These are phyloP conservation scores for Aspergillus sp. DNA, from an alignment of 2,329 filamentous ascomycete genomes.

Conservation along the genomic window DNA sequence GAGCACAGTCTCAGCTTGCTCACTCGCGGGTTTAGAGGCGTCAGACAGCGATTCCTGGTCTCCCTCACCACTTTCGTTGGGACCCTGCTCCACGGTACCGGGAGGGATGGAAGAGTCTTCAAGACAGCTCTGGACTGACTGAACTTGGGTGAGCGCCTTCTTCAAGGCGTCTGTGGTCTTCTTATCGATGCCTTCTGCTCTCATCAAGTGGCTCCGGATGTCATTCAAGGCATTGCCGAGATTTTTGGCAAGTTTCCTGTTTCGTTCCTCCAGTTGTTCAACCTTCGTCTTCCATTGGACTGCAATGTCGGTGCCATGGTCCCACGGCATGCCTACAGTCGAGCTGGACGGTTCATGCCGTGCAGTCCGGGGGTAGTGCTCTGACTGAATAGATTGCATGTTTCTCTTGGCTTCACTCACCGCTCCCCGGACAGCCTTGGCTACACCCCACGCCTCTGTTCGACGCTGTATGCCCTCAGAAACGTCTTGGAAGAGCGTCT, in stretches of 20 bases:
- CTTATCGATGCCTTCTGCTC: slow-evolving; percentile 26
- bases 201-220: slow-evolving; percentile 38
- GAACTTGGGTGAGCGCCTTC: slow-evolving; percentile 42
- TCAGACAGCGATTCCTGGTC: slow-evolving; percentile 4
- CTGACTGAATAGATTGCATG: slow-evolving; percentile 49
- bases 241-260: slow-evolving; percentile 43
- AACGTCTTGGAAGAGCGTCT: slow-evolving; percentile 51
- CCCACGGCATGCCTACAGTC: slow-evolving; percentile 15
- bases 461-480: slow-evolving; percentile 51
- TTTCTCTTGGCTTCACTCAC: slow-evolving; percentile 50
- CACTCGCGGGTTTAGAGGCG: neutral
- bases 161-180: slow-evolving; percentile 35
- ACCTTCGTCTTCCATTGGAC: slow-evolving; percentile 36
- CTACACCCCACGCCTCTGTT: slow-evolving; percentile 52
- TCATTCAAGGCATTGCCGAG: slow-evolving; percentile 45
- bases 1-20: neutral
- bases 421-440: slow-evolving; percentile 51
- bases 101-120: slow-evolving; percentile 41
- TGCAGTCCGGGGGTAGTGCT: slow-evolving; percentile 32
- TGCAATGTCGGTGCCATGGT: slow-evolving; percentile 18
- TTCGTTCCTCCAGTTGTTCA: slow-evolving; percentile 41
- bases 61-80: slow-evolving; percentile 9
- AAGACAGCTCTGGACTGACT: slow-evolving; percentile 48
- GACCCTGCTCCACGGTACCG: slow-evolving; percentile 9
- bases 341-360: slow-evolving; percentile 20